Conservation (phyloP, 768 basidiomycete genomes). For the Rhodosporidiobolus odoratus region DNA sequence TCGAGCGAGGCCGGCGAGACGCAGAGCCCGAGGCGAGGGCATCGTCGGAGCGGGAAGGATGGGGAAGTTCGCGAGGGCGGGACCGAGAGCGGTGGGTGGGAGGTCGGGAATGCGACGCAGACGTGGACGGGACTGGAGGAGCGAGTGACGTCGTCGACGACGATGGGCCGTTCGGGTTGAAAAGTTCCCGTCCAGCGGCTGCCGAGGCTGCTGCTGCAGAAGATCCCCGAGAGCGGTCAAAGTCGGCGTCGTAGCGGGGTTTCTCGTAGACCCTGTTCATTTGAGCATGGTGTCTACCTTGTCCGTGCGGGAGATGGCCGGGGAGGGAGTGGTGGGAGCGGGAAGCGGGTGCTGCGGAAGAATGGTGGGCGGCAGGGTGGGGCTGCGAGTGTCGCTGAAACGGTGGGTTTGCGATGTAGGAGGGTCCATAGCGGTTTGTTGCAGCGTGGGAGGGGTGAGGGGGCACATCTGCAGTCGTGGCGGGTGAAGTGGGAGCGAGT, state of each 20-base stretch:
- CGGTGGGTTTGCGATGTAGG: neutral
- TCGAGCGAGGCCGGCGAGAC: constrained; percentile 2
- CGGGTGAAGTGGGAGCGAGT: neutral
- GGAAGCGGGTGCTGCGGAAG: neutral
- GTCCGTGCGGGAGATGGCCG: neutral
- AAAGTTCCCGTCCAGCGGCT: neutral
- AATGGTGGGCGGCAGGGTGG: neutral
- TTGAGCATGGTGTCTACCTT: neutral
- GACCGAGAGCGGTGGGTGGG: neutral
- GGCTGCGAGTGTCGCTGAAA: neutral
- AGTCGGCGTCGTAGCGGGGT: constrained; percentile 35
- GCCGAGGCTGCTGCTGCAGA: neutral
- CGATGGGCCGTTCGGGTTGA: constrained; percentile 11
- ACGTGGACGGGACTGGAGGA: neutral
- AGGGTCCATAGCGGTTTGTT: neutral
- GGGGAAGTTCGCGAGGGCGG: neutral
- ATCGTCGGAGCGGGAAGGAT: neutral
- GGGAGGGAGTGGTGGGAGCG: constrained; percentile 3
- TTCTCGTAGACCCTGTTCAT: neutral
- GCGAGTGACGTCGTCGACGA: no score
- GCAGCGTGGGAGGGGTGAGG: neutral
- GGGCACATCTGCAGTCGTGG: constrained; percentile 21
- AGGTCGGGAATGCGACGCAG: neutral
- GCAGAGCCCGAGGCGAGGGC: neutral
- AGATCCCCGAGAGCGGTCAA: constrained; percentile 11